phyloP scores from a whole-genome alignment of 164 flowering plant genomes.

The Kalanchoe fedtschenkoi region DNA sequence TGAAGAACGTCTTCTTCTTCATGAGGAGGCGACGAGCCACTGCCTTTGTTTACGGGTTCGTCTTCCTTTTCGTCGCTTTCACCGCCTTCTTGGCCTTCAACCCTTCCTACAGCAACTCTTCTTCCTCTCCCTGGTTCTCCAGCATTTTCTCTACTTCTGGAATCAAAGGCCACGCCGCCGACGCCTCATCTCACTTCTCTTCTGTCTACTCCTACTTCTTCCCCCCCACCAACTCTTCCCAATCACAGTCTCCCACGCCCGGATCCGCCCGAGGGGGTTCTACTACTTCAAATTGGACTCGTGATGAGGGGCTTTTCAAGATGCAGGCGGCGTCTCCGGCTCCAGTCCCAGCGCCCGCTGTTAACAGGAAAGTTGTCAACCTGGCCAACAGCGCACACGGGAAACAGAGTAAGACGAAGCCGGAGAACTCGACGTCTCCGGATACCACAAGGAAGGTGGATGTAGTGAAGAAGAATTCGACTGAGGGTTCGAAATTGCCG shows the following conservation, averaged over 20 bases:
- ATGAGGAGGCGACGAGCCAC: constrained; percentile 32
- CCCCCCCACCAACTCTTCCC: constrained; percentile 22
- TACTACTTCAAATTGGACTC: not conserved
- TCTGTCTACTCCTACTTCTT: constrained; percentile 46
- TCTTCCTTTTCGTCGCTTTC: constrained; percentile 45
- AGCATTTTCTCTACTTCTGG: not conserved
- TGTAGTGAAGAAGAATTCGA: not conserved
- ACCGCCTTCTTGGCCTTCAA: constrained; percentile 54
- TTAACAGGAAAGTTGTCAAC: not conserved
- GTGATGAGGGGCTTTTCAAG: not conserved
- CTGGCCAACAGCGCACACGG: too few species aligned
- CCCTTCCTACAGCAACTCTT: constrained; percentile 31
- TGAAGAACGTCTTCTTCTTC: not conserved
- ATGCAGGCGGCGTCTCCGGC: not conserved
- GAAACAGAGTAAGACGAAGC: too few species aligned
- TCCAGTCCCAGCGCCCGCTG: not conserved
- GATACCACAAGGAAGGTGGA: not conserved
- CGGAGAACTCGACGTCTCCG: too few species aligned
- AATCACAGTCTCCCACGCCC: not conserved
- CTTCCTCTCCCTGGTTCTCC: constrained; percentile 22
- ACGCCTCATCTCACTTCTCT: constrained; percentile 31
- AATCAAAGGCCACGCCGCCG: not conserved
- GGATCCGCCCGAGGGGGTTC: too few species aligned
- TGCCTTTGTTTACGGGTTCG: constrained; percentile 44
- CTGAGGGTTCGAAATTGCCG: not conserved